Evolutionary conservation across 2,329 filamentous ascomycete species (phyloP).

Genomic region (Pleurostoma richardsiae): DNA sequence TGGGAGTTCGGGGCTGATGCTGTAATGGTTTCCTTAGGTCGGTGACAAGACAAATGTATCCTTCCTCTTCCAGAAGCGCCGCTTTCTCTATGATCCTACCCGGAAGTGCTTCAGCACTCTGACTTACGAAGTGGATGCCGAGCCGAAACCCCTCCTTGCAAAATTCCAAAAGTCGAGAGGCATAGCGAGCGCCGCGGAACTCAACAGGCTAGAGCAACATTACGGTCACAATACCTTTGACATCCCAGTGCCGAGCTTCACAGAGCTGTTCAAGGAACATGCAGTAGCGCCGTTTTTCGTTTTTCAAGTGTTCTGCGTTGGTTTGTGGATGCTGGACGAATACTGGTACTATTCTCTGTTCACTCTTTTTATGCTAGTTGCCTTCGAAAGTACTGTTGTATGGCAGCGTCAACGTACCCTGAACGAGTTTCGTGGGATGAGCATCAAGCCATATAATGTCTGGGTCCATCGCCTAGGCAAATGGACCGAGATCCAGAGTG

Average conservation of each 20-base stretch:
- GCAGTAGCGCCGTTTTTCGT: constrained; percentile 98
- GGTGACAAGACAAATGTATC: constrained; percentile 73
- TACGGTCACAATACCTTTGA: constrained; percentile 97
- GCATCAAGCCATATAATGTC: constrained; percentile 96
- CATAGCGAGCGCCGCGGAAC: constrained; percentile 66
- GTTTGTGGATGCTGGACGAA: constrained; percentile 96
- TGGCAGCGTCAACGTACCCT: constrained; percentile 97
- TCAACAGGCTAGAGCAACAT: constrained; percentile 78
- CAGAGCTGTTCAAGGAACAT: constrained; percentile 95
- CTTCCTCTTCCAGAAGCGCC: constrained; percentile 96
- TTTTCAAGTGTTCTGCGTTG: constrained; percentile 98
- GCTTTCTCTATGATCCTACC: constrained; percentile 77
- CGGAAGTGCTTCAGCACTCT: constrained; percentile 76
- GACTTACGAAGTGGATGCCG: constrained; percentile 75
- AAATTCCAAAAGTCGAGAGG: constrained; percentile 78
- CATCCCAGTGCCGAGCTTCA: constrained; percentile 93
- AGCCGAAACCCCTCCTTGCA: constrained; percentile 75
- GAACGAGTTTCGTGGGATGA: constrained; percentile 97
- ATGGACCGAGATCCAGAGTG: constrained; percentile 85
- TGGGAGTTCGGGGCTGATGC: not conserved
- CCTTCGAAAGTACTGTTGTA: constrained; percentile 96
- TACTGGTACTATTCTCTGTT: constrained; percentile 99
- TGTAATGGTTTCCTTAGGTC: constrained; percentile 34
- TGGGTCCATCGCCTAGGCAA: constrained; percentile 84
- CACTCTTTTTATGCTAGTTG: constrained; percentile 96